Evolutionary conservation across 2,329 filamentous ascomycete species (phyloP), one percentile per base, ranked within the genome.

Genomic region (Graphiopsis chlorocephala): DNA sequence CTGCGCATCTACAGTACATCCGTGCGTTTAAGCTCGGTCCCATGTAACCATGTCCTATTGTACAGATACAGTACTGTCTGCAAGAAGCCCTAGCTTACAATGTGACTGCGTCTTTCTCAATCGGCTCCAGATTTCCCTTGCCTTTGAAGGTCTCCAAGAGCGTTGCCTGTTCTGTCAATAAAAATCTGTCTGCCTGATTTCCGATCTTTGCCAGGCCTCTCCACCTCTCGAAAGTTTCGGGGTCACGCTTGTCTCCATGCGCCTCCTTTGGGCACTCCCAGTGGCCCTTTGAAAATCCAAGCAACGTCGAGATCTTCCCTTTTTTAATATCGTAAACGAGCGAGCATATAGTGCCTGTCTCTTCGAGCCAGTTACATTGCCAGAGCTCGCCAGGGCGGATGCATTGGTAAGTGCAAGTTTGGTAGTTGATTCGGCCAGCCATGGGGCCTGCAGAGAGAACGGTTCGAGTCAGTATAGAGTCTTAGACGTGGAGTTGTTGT

Each of bases 281-380:
- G 66, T 87, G 85, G 0, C 77, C 72, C 69, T 83, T 81, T 0
- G 81, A 84, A 67, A 87, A 87, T 0, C 77, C 82, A 6, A 87
- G 70, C 68, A 86, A 69, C 0, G 84, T 85, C 0, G 81, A 84
- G 50, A 87, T 80, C 25, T 74, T 81, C 61, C 78, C 74, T 7
- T 78, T 73, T 0, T 75, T 70, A 45, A 87, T 85, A 65, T 87
- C 84, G 68, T 84, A 87, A 1, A 86, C 83, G 0, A 85, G 72
- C 1, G 82, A 85, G 62, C 81, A 82, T 1, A 87, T 79, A 0
- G 84, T 86, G 0, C 84, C 85, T 0, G 85, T 87, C 73, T 87
- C 85, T 65, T 87, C 84, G 1, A 87, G 79, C 84, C 84, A 87
- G 65, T 84, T 86, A 67, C 83, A 81, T 69, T 87, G 85, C 85